Evolutionary conservation across 345 rosid species (phyloP), one percentile per base, ranked within the genome.

Genomic region (Acer saccharum): DNA sequence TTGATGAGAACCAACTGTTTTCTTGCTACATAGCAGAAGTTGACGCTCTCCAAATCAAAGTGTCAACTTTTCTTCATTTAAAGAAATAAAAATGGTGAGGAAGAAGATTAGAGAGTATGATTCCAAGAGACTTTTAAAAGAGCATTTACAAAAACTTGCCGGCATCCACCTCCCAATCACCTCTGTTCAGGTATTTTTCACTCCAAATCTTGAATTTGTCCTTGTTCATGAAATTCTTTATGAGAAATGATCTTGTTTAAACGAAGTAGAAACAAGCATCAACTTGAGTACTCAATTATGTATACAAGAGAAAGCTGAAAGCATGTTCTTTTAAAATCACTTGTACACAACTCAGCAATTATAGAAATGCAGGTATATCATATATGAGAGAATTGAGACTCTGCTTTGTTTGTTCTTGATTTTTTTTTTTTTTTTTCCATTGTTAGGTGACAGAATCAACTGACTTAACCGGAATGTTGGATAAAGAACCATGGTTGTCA

Each of bases 101-200:
- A 92, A 90, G 91, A 92, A 92, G 94, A 90, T 90, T 72, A 90
- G 93, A 84, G 97, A 92, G 85, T 89, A 88, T 73, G 97, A 92
- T 69, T 92, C 94, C 68, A 92, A 90, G 88, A 86, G 91, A 71
- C 90, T 92, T 52, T 80, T 92, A 76, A 92, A 84, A 67, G 78
- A 90, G 81, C 91, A 92, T 80, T 80, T 92, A 80, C 89, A 92
- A 74, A 90, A 91, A 69, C 89, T 92, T 18, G 79, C 92, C 76
- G 78, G 84, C 10, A 81, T 87, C 55, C 80, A 90, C 77, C 87
- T 92, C 48, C 85, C 77, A 69, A 89, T 90, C 89, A 85, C 65
- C 82, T 90, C 93, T 82, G 90, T 93, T 80, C 94, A 90, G 90
- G 97, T 88, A 52, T 14, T 20, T 23, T 43, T 46, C 25, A 60